Evolutionary conservation across 2,329 filamentous ascomycete species (phyloP).

Genomic region (Clarireedia paspali): DNA sequence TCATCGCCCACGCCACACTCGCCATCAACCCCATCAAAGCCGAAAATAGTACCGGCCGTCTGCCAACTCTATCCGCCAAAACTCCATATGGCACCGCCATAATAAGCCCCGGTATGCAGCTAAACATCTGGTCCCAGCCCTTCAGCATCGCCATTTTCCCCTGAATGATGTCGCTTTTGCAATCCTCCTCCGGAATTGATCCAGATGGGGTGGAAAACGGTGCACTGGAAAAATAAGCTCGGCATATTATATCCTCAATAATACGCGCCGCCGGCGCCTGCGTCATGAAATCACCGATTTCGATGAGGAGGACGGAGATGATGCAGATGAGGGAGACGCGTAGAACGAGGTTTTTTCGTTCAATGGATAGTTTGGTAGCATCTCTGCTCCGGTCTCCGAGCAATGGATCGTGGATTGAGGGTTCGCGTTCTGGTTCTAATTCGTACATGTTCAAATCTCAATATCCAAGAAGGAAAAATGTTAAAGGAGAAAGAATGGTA

Average conservation of each 20-base stretch:
- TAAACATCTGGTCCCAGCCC: slow-evolving; percentile 39
- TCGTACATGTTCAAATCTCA: too few species aligned
- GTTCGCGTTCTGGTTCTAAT: too few species aligned
- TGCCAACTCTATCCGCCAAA: slow-evolving; percentile 14
- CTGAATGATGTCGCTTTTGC: slow-evolving; percentile 44
- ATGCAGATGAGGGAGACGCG: slow-evolving; percentile 3
- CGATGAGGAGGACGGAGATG: slow-evolving; percentile 30
- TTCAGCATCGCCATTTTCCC: slow-evolving; percentile 43
- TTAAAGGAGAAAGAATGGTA: too few species aligned
- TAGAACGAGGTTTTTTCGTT: neutral
- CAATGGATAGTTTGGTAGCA: neutral
- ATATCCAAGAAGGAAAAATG: too few species aligned
- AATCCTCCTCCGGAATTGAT: slow-evolving; percentile 35
- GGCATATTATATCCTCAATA: slow-evolving; percentile 47
- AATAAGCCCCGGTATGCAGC: slow-evolving; percentile 37
- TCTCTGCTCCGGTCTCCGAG: too few species aligned
- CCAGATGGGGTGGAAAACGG: slow-evolving; percentile 18
- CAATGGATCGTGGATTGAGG: too few species aligned
- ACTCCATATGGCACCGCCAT: slow-evolving; percentile 14
- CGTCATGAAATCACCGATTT: slow-evolving; percentile 33
- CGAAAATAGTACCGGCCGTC: slow-evolving; percentile 11
- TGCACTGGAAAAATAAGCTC: slow-evolving; percentile 36
- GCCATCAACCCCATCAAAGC: slow-evolving; percentile 9
- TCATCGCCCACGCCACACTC: slow-evolving; percentile 10
- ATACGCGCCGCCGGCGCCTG: slow-evolving; percentile 40